Conservation (phyloP, 768 basidiomycete species). For the Kwoniella bestiolae region DNA sequence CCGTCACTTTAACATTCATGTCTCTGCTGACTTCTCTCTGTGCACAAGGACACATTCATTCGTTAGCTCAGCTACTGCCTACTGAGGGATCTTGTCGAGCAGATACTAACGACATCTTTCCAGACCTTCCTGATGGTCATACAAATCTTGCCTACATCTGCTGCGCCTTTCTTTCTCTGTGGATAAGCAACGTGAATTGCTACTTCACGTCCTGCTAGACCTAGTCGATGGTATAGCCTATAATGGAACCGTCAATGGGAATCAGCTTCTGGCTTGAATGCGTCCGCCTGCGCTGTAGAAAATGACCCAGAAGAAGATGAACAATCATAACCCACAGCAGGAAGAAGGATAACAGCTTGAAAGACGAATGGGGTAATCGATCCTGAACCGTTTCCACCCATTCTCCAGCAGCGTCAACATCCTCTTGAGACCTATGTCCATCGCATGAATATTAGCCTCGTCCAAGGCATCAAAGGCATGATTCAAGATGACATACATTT, state of each 20-base stretch:
- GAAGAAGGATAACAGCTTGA: conserved; percentile 34
- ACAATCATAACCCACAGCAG: conserved; percentile 18
- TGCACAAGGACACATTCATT: background rate
- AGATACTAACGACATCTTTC: conserved; percentile 29
- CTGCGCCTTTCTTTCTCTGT: conserved; percentile 20
- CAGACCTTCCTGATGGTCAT: conserved; percentile 18
- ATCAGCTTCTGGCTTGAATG: too few relatives aligned
- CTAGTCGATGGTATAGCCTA: conserved; percentile 29
- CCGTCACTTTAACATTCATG: conserved; percentile 9
- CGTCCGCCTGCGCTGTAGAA: too few relatives aligned
- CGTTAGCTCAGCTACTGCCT: background rate
- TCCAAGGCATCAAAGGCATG: background rate
- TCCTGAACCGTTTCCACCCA: conserved; percentile 31
- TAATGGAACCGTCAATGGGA: background rate
- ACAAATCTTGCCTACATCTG: conserved; percentile 30
- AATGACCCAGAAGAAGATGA: background rate
- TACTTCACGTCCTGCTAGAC: conserved; percentile 21
- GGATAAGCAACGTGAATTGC: conserved; percentile 25
- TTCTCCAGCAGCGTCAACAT: conserved; percentile 28
- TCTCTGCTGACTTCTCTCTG: conserved; percentile 19
- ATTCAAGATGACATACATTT: conserved; percentile 31
- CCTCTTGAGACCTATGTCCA: conserved; percentile 17
- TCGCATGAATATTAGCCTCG: background rate
- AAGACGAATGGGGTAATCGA: conserved; percentile 24
- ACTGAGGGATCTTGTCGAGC: background rate